These are phyloP conservation scores for Knoxdaviesia proteae DNA, from an alignment of 2,329 filamentous ascomycete species.

Conservation along the genomic window DNA sequence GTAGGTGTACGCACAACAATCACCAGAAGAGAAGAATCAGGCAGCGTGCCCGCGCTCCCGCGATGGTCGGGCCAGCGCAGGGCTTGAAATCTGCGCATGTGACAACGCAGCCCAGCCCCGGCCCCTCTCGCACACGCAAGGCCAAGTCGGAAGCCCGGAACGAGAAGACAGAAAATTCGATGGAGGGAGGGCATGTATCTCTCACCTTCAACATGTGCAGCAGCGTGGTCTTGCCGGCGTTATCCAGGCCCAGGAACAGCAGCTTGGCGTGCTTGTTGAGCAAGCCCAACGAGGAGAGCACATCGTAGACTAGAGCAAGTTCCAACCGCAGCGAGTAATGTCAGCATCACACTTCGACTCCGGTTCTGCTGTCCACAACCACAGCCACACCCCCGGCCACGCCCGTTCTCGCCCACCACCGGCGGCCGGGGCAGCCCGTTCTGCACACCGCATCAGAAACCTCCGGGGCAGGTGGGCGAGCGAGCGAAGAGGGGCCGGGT, in stretches of 20 bases:
- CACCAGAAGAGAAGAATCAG: neutral
- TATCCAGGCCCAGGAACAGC: constrained; percentile 80
- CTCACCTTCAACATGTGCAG: constrained; percentile 87
- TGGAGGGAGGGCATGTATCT: too few relatives aligned
- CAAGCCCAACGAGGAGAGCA: constrained; percentile 69
- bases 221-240: constrained; percentile 84
- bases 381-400: too few relatives aligned
- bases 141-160: neutral
- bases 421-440: too few relatives aligned
- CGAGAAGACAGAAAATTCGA: neutral
- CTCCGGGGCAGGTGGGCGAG: too few relatives aligned
- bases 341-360: too few relatives aligned
- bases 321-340: too few relatives aligned
- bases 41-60: too few relatives aligned
- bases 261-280: constrained; percentile 94
- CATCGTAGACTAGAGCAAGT: constrained; percentile 48
- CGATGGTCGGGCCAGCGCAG: neutral
- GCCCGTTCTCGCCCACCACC: too few relatives aligned
- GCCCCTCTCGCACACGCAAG: neutral
- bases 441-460: too few relatives aligned
- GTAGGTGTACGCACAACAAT: neutral
- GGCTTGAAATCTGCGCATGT: neutral
- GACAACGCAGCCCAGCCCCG: neutral
- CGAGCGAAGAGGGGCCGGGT: neutral
- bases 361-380: too few relatives aligned